Evolutionary conservation across 202 grass and related monocot genomes (phyloP).

Genomic region (Panicum virgatum): DNA sequence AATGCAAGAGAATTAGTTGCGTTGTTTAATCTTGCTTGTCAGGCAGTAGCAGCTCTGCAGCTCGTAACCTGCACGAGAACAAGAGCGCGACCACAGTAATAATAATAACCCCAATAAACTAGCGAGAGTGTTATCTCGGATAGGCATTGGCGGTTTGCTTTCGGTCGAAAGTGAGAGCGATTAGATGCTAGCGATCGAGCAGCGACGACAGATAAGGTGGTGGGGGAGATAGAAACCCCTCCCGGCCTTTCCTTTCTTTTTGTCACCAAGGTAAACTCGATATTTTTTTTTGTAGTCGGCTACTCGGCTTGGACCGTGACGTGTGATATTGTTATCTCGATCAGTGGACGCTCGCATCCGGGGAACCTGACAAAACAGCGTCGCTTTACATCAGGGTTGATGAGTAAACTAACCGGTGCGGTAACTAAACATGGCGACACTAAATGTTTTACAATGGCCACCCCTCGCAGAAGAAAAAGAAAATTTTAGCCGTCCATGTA

Average conservation of each 20-base stretch:
- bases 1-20: neutral
- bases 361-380: neutral
- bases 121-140: neutral
- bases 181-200: constrained; percentile 21
- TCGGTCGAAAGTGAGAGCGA: constrained; percentile 40
- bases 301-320: neutral
- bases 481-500: neutral
- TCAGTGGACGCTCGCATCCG: neutral
- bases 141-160: constrained; percentile 25
- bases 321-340: neutral
- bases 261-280: neutral
- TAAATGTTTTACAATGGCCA: neutral
- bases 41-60: neutral
- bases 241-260: neutral
- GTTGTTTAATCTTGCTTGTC: neutral
- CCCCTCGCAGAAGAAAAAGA: too few relatives aligned
- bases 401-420: neutral
- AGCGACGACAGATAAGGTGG: neutral
- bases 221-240: neutral
- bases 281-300: neutral
- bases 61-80: neutral
- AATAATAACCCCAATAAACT: too few relatives aligned
- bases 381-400: neutral
- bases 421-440: neutral
- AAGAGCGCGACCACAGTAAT: neutral